Base-by-base conservation (phyloP, 495 filamentous ascomycete genomes). In the Articulospora tetracladia region DNA sequence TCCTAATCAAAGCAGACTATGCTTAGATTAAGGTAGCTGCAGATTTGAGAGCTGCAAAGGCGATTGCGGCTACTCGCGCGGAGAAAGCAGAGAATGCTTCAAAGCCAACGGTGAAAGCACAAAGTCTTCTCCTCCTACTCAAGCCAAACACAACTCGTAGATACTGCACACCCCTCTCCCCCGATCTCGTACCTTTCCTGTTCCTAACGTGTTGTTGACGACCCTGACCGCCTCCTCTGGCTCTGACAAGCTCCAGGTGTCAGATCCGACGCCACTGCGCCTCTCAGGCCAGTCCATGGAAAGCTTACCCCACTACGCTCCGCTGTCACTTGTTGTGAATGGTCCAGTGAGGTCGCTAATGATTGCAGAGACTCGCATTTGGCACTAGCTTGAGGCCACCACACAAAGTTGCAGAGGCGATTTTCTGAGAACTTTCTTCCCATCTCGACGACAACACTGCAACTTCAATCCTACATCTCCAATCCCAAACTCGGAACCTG, bases 121-220 rank as follows among this genome's bases (percentile, higher is more conserved):
- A 47, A 47, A 7, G 41, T n/a, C 41, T 19, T 19, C 41, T 47
- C 41, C 4, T 47, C 3, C 17, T 6, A 19, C 3, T n/a, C 4
- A 6, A 47, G 15, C 6, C 41, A 17, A 19, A 47, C 17, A 47
- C 41, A 19, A n/a, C 17, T 47, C 41, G 41, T 4, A 47, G 41
- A 39, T n/a, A n/a, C n/a, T n/a, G n/a, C n/a, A n/a, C n/a, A n/a
- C n/a, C n/a, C n/a, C n/a, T n/a, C n/a, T n/a, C 41, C n/a, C 41
- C 8, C 28, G 34, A 56, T 47, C 39, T 57, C 22, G 55, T 27
- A 57, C 55, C 55, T 57, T 57, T 57, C 55, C 55, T 57, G 55
- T 57, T 57, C 39, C 34, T 46, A 28, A 46, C 54, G 20, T 46
- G 36, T 46, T 19, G 54, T 44, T n/a, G 4, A 34, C 8, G 24